A percentile compares a stretch with the other conserved stretches of the same genome.
Evolutionary conservation across 441 rosid genomes (phyloP).

Genomic region (Capsella rubella): DNA sequence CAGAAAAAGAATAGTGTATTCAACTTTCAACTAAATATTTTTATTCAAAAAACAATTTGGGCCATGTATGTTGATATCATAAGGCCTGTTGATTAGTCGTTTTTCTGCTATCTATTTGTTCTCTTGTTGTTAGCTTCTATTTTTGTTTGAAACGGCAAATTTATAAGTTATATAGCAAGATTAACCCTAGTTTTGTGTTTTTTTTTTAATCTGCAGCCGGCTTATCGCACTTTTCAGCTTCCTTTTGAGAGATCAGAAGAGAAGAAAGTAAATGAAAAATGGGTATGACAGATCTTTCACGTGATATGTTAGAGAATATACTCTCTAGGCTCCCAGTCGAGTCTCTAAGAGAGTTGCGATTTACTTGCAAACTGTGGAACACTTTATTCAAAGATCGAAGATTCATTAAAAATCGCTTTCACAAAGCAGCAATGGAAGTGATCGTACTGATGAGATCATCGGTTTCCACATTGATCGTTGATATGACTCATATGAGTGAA

Average conservation of each 20-base stretch:
- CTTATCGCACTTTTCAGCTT: too few species aligned
- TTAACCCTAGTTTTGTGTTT: too few species aligned
- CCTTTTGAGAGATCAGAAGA: too few species aligned
- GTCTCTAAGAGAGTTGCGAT: background rate
- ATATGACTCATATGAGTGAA: too few species aligned
- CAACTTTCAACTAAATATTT: background rate
- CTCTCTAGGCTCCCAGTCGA: background rate
- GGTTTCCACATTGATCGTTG: background rate
- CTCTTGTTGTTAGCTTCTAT: background rate
- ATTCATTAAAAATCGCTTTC: background rate
- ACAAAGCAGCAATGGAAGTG: background rate
- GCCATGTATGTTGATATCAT: background rate
- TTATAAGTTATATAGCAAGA: too few species aligned
- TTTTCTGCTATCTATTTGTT: background rate
- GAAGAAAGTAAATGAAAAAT: background rate
- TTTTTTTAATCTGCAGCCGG: too few species aligned
- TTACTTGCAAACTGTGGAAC: background rate
- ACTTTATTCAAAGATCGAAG: background rate
- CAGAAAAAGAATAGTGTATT: too few species aligned
- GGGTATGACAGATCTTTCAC: constrained; percentile 1
- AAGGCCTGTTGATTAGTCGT: background rate
- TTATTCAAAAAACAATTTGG: background rate
- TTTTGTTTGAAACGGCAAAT: background rate
- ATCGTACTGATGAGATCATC: background rate
- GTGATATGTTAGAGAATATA: background rate